Percentiles rank a stretch among this genome's conserved stretches.
phyloP scores from a whole-genome alignment of 805 yeast species.

The Zygoascus ofunaensis region DNA sequence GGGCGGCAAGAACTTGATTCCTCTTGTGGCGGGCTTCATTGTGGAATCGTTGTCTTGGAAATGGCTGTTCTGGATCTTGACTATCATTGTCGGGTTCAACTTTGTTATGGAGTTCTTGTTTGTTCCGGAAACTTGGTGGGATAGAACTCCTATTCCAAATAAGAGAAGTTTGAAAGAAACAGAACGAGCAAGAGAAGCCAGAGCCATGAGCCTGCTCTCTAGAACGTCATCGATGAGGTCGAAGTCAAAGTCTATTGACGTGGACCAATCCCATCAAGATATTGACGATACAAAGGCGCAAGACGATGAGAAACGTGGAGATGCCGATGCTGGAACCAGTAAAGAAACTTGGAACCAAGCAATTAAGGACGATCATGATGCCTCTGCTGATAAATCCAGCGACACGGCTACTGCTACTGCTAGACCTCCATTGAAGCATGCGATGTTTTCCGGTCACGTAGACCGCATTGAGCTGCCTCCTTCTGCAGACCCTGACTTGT shows the following conservation, averaged over 20 bases:
- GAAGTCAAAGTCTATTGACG: background rate
- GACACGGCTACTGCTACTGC: background rate
- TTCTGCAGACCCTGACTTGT: background rate
- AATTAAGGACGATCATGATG: background rate
- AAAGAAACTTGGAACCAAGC: background rate
- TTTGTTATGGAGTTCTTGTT: conserved; percentile 40
- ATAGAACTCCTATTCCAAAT: conserved; percentile 43
- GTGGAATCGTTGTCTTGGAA: conserved; percentile 42
- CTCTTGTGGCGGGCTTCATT: conserved; percentile 46
- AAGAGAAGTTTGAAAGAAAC: conserved; percentile 42
- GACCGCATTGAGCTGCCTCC: conserved; percentile 1
- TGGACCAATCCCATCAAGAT: background rate
- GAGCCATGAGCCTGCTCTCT: conserved; percentile 18
- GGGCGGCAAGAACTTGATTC: conserved; percentile 55
- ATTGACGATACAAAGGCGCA: background rate
- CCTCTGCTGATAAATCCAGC: background rate
- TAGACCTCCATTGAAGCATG: background rate
- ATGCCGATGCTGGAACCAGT: background rate
- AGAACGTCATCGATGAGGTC: conserved; percentile 5
- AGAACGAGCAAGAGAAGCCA: conserved; percentile 36
- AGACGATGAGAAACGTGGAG: background rate
- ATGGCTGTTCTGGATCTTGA: conserved; percentile 53
- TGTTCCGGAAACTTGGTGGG: conserved; percentile 61
- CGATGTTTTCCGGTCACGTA: background rate
- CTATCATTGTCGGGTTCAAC: conserved; percentile 43